These are phyloP conservation scores for Claviceps lovelessii DNA, from an alignment of 2,329 filamentous ascomycete genomes.

Conservation along the genomic window DNA sequence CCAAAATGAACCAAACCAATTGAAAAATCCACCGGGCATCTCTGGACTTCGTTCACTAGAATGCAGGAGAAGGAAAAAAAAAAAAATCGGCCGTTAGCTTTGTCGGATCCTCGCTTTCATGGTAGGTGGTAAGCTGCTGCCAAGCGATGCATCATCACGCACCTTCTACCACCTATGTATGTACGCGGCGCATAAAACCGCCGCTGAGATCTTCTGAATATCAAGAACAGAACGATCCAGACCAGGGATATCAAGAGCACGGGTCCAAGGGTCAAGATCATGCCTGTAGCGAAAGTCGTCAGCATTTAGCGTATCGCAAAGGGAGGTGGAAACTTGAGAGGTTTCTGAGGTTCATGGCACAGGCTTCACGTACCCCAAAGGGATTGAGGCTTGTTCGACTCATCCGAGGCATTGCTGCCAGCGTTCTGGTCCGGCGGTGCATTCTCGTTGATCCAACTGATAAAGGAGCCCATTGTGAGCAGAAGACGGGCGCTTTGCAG, in stretches of 20 bases:
- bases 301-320: not conserved
- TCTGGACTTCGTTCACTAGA: slow-evolving; percentile 39
- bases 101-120: not conserved
- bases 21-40: slow-evolving; percentile 41
- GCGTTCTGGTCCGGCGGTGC: slow-evolving; percentile 12
- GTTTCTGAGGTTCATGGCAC: not conserved
- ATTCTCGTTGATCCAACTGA: slow-evolving; percentile 24
- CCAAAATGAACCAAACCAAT: slow-evolving; percentile 50
- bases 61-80: no score
- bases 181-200: slow-evolving; percentile 43
- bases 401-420: slow-evolving; percentile 8
- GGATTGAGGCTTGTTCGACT: slow-evolving; percentile 16
- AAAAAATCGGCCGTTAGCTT: not conserved
- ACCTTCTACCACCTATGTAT: slow-evolving; percentile 36
- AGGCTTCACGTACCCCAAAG: slow-evolving; percentile 18
- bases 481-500: slow-evolving; percentile 6
- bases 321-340: no score
- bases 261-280: slow-evolving; percentile 39
- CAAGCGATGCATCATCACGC: not conserved
- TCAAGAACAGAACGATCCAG: slow-evolving; percentile 37
- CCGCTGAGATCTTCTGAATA: slow-evolving; percentile 31
- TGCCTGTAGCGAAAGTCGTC: slow-evolving; percentile 15
- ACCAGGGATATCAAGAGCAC: slow-evolving; percentile 32
- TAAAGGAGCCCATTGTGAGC: slow-evolving; percentile 23
- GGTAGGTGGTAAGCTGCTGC: not conserved